These are phyloP conservation scores for Secale cereale DNA, from an alignment of 176 grass and related monocot species.

Conservation along the genomic window DNA sequence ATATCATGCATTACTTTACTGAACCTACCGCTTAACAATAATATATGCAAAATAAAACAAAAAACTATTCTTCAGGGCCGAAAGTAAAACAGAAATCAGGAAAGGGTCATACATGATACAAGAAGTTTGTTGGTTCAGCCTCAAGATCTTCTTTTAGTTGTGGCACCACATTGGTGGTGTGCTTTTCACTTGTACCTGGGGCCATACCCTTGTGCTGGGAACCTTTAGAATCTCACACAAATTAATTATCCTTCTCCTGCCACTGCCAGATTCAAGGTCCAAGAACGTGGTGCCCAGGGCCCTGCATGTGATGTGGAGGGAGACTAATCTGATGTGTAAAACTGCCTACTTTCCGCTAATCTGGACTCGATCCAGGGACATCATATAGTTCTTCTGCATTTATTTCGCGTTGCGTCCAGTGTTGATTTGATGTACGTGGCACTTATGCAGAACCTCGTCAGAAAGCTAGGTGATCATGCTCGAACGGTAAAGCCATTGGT, in stretches of 20 bases:
- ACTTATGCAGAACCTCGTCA: slow-evolving; percentile 39
- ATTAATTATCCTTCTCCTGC: not conserved
- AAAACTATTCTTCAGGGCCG: not conserved
- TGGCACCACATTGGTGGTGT: slow-evolving; percentile 1
- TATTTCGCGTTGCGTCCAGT: slow-evolving; percentile 4
- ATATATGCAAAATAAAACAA: not conserved
- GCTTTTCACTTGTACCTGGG: slow-evolving; percentile 22
- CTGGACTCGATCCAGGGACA: slow-evolving; percentile 20
- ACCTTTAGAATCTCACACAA: slow-evolving; percentile 19
- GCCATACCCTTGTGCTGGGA: slow-evolving; percentile 18
- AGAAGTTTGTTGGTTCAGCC: slow-evolving; percentile 15
- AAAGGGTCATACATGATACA: slow-evolving; percentile 6
- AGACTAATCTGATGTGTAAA: slow-evolving; percentile 58
- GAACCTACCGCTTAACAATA: not conserved
- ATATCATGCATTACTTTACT: slow-evolving; percentile 5
- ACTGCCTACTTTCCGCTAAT: slow-evolving; percentile 26
- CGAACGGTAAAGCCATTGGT: not conserved
- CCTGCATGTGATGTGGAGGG: slow-evolving; percentile 28
- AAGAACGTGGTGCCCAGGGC: slow-evolving; percentile 33
- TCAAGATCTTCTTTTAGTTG: slow-evolving; percentile 24
- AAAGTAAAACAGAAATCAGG: not conserved
- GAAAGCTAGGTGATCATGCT: slow-evolving; percentile 25
- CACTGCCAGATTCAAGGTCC: slow-evolving; percentile 27
- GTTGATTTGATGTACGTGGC: slow-evolving; percentile 24
- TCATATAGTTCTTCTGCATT: slow-evolving; percentile 24